Base-by-base conservation (phyloP, 2,329 filamentous ascomycete genomes). In the Phialophora tarda region DNA sequence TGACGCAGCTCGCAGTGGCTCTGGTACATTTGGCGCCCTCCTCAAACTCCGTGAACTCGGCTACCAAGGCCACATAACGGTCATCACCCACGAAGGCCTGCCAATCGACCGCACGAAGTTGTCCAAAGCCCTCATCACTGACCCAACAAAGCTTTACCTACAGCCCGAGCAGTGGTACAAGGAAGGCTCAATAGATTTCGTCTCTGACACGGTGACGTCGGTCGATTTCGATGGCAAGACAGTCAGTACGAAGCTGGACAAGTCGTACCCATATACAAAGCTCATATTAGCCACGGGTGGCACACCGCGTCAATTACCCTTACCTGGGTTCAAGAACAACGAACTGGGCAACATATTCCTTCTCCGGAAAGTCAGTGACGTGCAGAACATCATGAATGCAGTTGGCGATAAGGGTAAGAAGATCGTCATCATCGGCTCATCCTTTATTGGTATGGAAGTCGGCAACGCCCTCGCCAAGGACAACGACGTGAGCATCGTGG, bases 401-500 rank as follows among this genome's bases (percentile, higher is more conserved):
- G 91, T 96, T 55, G 92, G 92, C 6, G 81, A 86, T 32, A 87
- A 91, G 51, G 88, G 88, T 66, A 97, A 97, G 84, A 97, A 97
- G 78, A 88, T 99, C 71, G 92, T 97, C 55, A 84, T 99, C 14
- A 84, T 99, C 62, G 95, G 95, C 48, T 94, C 91, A 66, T 96
- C 92, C 0, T 99, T 99, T 79, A 99, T 99, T 75, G 95, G 95
- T 48, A 96, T 99, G 91, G 95, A 99, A 79, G 87, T 96, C n/a
- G 94, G 91, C 68, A 95, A 93, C 70, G 89, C 82, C 61, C 81
- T 96, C 0, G 89, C 90, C 53, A 90, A 90, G 73, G 90, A 90
- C 73, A 96, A 99, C 77, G 81, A 89, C 8, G 93, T 99, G 17
- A 90, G 90, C 7, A 88, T 98, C 48, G 83, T 99, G 24, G 95